These are phyloP conservation scores for Collariella sp. DNA, from an alignment of 495 filamentous ascomycete species.

Conservation along the genomic window DNA sequence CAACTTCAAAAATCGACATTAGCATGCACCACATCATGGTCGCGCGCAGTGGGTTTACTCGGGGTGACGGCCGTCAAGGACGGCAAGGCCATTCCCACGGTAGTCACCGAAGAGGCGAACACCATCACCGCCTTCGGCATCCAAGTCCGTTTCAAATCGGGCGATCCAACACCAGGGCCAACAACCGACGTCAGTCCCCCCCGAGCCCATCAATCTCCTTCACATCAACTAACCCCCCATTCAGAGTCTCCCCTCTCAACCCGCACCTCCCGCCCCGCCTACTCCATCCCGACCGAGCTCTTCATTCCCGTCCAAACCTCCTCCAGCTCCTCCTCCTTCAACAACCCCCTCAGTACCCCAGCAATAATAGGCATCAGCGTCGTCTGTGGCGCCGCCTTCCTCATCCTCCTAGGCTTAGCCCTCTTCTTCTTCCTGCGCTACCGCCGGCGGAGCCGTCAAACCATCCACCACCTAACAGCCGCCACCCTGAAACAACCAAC, in stretches of 20 bases:
- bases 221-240: neutral
- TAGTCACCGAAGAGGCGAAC: conserved; percentile 11
- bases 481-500: neutral
- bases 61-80: conserved; percentile 14
- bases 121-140: conserved; percentile 22
- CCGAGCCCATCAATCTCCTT: neutral
- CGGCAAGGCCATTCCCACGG: conserved; percentile 9
- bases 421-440: conserved; percentile 19
- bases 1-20: neutral
- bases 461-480: neutral
- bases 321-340: neutral
- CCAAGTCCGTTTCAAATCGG: conserved; percentile 19
- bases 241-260: neutral
- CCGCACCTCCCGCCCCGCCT: neutral
- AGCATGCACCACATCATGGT: conserved; percentile 21
- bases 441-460: conserved; percentile 7
- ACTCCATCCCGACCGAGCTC: neutral
- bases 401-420: conserved; percentile 10
- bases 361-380: conserved; percentile 25
- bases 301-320: neutral
- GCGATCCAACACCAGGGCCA: conserved; percentile 2
- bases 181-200: conserved; percentile 2
- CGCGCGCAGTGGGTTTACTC: conserved; percentile 7
- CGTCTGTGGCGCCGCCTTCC: conserved; percentile 17
- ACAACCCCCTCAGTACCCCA: conserved; percentile 16